These are phyloP conservation scores for Annona squamosa DNA, from an alignment of 164 flowering plant species.

Conservation along the genomic window DNA sequence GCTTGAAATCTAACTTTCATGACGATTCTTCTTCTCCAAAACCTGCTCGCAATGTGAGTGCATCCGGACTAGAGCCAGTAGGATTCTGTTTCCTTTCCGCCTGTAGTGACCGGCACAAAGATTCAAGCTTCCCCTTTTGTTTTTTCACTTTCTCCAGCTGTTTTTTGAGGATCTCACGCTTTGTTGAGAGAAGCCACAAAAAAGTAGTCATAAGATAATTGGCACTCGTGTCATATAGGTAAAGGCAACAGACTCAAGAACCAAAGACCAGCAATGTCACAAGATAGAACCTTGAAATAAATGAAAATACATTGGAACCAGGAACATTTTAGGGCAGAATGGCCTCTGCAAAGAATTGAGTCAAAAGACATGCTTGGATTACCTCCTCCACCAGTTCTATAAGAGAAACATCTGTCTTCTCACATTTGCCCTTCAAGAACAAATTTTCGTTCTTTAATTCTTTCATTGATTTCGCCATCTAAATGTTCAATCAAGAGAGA, in stretches of 20 bases:
- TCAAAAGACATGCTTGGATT: constrained; percentile 10
- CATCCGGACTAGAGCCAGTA: constrained; percentile 24
- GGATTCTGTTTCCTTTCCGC: constrained; percentile 70
- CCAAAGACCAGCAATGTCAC: too few relatives aligned
- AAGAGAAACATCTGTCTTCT: constrained; percentile 77
- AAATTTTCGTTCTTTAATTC: constrained; percentile 86
- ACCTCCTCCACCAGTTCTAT: constrained; percentile 92
- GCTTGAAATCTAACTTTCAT: not conserved
- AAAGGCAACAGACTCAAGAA: not conserved
- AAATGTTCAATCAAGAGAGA: not conserved
- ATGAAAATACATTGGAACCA: not conserved
- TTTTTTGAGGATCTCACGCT: constrained; percentile 80
- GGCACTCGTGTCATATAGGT: not conserved
- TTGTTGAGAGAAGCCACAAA: constrained; percentile 4
- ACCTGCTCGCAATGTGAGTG: constrained; percentile 3
- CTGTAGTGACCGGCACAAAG: constrained; percentile 81
- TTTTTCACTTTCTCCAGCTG: constrained; percentile 75
- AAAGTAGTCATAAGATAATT: not conserved
- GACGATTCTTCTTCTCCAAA: constrained; percentile 2
- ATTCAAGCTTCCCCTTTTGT: constrained; percentile 88
- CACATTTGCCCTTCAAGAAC: constrained; percentile 80
- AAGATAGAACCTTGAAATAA: too few relatives aligned
- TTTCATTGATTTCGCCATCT: constrained; percentile 86
- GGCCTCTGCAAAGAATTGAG: not conserved
- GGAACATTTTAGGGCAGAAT: not conserved